Base-by-base conservation (phyloP, 2,329 filamentous ascomycete species). In the Fusarium armeniacum region DNA sequence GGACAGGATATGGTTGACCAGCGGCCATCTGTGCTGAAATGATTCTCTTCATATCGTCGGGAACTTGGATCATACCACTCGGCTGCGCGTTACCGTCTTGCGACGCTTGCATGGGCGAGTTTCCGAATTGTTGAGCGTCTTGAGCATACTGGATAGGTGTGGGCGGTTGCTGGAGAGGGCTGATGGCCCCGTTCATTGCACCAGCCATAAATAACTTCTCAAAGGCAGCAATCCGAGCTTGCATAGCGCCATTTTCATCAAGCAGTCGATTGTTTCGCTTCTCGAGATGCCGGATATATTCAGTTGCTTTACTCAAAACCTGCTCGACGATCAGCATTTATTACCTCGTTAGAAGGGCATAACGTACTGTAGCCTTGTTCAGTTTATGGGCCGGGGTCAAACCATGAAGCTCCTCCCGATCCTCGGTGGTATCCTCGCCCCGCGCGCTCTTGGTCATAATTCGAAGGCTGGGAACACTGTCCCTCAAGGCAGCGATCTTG, bases 261-360 rank as follows among this genome's bases (percentile, higher is more conserved):
- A 90, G 83, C 12, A 98, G 83, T 8, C 92, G 89, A 70, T 90
- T 92, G 74, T 97, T 97, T 15, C 94, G 90, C 82, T 97, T 97
- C 79, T 98, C 95, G 3, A 98, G 83, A 80, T 98, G 94, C 38
- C 91, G 89, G 71, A 98, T 98, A 74, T 98, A 98, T 78, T 98
- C 95, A 8, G 95, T 98, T 4, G 95, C 95, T 79, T 98, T 98
- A 70, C 93, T 94, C 44, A 98, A 82, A 52, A 98, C 87, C 86
- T 89, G n/a, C 20, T 41, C 6, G 10, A 7, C 11, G 2, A 53
- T 74, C 65, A 72, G 65, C 15, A 12, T 47, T 33, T 15, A 45
- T 24, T 26, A 26, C 11, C 9, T 22, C 12, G 13, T n/a, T 9
- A 12, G 28, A 36, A 24, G 22, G 11, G 12, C 16, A 35, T 43